phyloP scores from a whole-genome alignment of 306 rosid genomes.

The Sicyos edulis region DNA sequence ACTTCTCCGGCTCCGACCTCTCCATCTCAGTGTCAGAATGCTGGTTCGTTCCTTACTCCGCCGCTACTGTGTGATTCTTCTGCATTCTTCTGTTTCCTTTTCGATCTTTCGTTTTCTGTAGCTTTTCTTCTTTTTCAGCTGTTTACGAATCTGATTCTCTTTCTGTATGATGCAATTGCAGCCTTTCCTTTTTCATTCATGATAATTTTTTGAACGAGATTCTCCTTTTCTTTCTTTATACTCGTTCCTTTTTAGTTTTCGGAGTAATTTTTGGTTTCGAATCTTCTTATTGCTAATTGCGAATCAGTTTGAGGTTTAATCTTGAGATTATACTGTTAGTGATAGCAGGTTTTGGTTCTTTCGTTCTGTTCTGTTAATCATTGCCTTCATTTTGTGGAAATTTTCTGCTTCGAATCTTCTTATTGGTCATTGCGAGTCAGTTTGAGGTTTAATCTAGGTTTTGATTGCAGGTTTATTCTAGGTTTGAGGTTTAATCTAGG shows the following conservation, averaged over 20 bases:
- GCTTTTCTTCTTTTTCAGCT: constrained; percentile 26
- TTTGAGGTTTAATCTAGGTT: too few relatives aligned
- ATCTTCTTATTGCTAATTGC: neutral
- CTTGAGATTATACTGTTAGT: neutral
- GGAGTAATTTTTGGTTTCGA: neutral
- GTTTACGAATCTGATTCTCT: constrained; percentile 32
- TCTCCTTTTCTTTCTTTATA: constrained; percentile 21
- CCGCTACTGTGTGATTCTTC: constrained; percentile 20
- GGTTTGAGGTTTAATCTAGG: constrained; percentile 2
- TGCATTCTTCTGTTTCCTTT: constrained; percentile 18
- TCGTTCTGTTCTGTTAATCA: neutral
- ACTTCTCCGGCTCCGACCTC: neutral
- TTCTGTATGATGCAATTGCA: constrained; percentile 19
- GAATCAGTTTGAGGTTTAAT: neutral
- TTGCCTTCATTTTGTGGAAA: neutral
- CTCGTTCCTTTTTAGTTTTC: neutral
- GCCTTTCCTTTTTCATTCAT: constrained; percentile 23
- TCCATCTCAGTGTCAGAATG: constrained; percentile 15
- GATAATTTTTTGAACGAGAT: constrained; percentile 21
- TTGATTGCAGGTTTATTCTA: too few relatives aligned
- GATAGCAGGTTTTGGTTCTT: constrained; percentile 6
- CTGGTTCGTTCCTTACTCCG: constrained; percentile 20
- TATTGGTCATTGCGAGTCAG: too few relatives aligned
- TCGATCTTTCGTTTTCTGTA: constrained; percentile 26
- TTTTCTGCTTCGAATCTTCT: too few relatives aligned